Evolutionary conservation across 2,329 filamentous ascomycete species (phyloP).

Genomic region (Diplodia seriata): DNA sequence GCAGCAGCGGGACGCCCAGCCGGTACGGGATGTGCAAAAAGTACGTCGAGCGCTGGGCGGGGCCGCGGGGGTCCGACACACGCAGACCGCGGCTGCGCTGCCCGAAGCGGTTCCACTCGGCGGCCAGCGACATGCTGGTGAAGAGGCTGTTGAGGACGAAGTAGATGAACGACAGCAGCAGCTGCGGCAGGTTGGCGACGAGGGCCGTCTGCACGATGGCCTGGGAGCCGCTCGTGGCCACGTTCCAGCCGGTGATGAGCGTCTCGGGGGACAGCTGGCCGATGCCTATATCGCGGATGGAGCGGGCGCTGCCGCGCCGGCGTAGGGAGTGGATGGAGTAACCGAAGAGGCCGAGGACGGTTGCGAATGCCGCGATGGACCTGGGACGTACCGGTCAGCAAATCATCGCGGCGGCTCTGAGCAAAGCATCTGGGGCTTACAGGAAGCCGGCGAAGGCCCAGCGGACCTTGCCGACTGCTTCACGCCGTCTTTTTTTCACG

Average conservation of each 20-base stretch:
- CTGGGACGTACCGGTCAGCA: not conserved
- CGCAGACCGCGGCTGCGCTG: constrained; percentile 43
- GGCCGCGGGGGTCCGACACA: constrained; percentile 45
- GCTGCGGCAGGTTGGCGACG: constrained; percentile 57
- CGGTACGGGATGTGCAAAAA: constrained; percentile 51
- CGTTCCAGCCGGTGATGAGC: not conserved
- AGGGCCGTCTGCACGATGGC: constrained; percentile 39
- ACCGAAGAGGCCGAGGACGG: not conserved
- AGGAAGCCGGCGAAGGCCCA: not conserved
- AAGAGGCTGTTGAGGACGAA: constrained; percentile 54
- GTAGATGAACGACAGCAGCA: constrained; percentile 57
- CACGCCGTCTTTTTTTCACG: too few species aligned
- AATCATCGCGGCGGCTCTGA: rapidly evolving
- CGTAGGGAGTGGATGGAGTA: not conserved
- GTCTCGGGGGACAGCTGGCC: not conserved
- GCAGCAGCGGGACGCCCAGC: constrained; percentile 48
- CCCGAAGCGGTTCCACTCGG: constrained; percentile 56
- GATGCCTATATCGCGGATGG: not conserved
- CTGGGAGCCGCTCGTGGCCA: not conserved
- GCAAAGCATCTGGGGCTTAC: not conserved
- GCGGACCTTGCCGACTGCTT: too few species aligned
- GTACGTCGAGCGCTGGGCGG: constrained; percentile 50
- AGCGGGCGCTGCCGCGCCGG: rapidly evolving
- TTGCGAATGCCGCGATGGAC: not conserved
- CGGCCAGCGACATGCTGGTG: constrained; percentile 57